A percentile compares a stretch with the other conserved stretches of the same genome.
Conservation (phyloP, 129 eudicot species). For the Escallonia herrerae region DNA sequence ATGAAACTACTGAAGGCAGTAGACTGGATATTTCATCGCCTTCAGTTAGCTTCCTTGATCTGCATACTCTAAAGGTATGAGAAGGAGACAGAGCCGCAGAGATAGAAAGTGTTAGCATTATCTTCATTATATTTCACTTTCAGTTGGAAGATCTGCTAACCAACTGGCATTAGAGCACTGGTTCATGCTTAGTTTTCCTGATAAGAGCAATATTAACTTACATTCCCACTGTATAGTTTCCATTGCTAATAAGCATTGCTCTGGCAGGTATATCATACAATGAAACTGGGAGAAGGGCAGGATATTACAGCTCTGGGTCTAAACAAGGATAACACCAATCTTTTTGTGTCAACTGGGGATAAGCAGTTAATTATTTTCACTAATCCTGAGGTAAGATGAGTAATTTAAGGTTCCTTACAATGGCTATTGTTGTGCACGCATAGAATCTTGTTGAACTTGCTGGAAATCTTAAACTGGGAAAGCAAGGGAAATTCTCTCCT, state of each 20-base stretch:
- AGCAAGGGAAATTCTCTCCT: too few relatives aligned
- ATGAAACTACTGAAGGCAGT: not conserved
- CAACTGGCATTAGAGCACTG: too few relatives aligned
- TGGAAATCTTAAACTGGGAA: too few relatives aligned
- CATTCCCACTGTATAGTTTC: not conserved
- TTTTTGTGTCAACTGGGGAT: conserved; percentile 85
- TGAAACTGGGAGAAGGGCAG: conserved; percentile 68
- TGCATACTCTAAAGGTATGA: conserved; percentile 70
- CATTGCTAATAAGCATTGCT: conserved; percentile 14
- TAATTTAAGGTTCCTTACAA: not conserved
- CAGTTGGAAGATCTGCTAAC: too few relatives aligned
- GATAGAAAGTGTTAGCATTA: too few relatives aligned
- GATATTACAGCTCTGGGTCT: conserved; percentile 68
- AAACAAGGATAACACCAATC: conserved; percentile 89
- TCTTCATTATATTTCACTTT: too few relatives aligned
- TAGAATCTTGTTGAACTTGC: not conserved
- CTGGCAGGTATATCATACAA: conserved; percentile 61
- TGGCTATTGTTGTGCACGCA: not conserved
- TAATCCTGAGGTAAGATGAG: conserved; percentile 88
- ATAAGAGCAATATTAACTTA: too few relatives aligned
- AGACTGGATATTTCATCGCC: conserved; percentile 49
- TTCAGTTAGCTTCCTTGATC: conserved; percentile 79
- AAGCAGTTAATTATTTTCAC: conserved; percentile 83
- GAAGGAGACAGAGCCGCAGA: too few relatives aligned
- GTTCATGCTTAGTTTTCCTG: too few relatives aligned